Evolutionary conservation across 352 stramenopile species (phyloP), one percentile per base, ranked within the genome.

Genomic region (Globisporangium ultimum): DNA sequence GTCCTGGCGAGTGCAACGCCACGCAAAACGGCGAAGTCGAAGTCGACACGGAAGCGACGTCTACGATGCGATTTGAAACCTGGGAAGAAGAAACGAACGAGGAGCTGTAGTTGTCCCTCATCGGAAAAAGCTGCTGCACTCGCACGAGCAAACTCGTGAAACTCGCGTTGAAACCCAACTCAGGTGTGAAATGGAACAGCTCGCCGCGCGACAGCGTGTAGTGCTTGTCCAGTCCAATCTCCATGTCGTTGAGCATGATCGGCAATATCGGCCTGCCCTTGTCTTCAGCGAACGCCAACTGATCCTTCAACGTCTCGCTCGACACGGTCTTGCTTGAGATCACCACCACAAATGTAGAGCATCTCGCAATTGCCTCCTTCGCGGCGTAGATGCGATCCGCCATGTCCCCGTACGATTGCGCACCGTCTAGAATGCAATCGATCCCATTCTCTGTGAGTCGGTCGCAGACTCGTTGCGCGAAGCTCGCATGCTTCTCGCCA

Each of bases 111-210:
- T 32, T 32, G 24, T 32, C 5, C 24, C 24, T 32, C 18, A 55
- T 28, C 0, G 46, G 60, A 43, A 87, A 68, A 51, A 78, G 70
- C 53, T 88, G 64, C 12, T 69, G 75, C 40, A 91, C 74, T 13
- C 64, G 64, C 6, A 47, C 32, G 12, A 93, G 53, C 12, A 93
- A 47, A 11, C 74, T 64, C 53, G 72, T 71, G 58, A 89, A 87
- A 55, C 81, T 91, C 55, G 81, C 72, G 60, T 82, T 89, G 63
- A 92, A 92, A 56, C 82, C 82, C 40, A 94, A 52, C 48, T 88
- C 81, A n/a, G 80, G 78, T 3, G 79, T 87, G 49, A 93, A 93
- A 61, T 95, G 83, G 18, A 89, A 72, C 55, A 94, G 61, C 47
- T 89, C 78, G 24, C 77, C 61, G 42, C 85, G 79, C 7, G 83